Evolutionary conservation across 2,329 filamentous ascomycete species (phyloP).

Genomic region (Ceratocystis papillata): DNA sequence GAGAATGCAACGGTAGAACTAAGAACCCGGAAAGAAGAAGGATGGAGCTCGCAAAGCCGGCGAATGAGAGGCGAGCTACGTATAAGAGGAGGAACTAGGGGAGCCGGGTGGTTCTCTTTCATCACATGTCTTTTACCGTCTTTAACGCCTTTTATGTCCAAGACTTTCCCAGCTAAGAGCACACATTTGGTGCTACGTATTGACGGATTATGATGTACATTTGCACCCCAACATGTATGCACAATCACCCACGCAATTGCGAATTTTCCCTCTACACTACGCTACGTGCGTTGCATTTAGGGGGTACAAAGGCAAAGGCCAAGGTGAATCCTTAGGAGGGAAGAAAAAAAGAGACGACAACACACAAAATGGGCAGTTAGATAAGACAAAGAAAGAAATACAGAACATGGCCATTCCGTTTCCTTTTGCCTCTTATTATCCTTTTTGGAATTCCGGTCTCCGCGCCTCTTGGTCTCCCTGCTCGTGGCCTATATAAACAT

Average conservation of each 20-base stretch:
- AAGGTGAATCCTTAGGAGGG: not conserved
- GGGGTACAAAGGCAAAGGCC: no score
- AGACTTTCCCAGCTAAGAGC: no score
- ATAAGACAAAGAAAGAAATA: not conserved
- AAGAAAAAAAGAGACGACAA: not conserved
- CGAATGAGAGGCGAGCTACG: not conserved
- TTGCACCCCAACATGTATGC: no score
- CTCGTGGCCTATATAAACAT: slow-evolving; percentile 1
- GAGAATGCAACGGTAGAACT: not conserved
- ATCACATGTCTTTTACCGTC: not conserved
- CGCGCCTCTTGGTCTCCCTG: not conserved
- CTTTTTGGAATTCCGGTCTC: not conserved
- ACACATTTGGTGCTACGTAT: no score
- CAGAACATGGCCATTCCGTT: not conserved
- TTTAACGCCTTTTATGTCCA: not conserved
- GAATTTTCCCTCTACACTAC: no score
- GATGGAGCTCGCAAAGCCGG: not conserved
- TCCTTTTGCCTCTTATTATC: not conserved
- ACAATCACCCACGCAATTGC: no score
- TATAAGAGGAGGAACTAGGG: not conserved
- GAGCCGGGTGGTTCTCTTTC: not conserved
- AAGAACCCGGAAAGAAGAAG: not conserved
- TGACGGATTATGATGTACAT: no score
- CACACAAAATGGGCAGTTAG: not conserved
- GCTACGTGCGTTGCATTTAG: no score